Base-by-base conservation (phyloP, 2,329 filamentous ascomycete species). In the Penicillium sp. region DNA sequence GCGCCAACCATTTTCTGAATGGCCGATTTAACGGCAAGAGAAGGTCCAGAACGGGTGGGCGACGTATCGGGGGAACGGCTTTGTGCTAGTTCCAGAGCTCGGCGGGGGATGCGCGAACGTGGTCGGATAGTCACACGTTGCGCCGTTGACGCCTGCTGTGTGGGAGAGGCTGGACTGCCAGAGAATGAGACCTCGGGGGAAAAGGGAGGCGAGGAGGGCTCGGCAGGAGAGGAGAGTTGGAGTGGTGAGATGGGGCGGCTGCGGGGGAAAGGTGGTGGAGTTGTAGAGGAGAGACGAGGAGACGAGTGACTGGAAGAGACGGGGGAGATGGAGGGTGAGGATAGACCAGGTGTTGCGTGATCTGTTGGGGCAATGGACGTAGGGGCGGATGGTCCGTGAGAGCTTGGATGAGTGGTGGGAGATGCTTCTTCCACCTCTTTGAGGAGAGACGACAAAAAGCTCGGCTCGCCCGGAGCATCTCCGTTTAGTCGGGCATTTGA, bases 1-100 rank as follows among this genome's bases (percentile, higher is more conserved):
- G 77, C 74, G 50, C 87, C 86, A 53, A 97, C 93, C 68, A 97
- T 88, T 53, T 83, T 83, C 61, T 89, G 91, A 50, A 98, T 85
- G 58, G 83, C 88, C 52, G 87, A 83, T 65, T 98, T 98, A 48
- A 87, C 85, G 48, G 87, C 83, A 16, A 88, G 80, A 1, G 90
- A 85, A 56, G 95, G 78, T 5, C 70, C 70, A 6, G 73, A 62
- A 21, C 84, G 80, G 2, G 75, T 77, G 6, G 86, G 85, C n/a
- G 86, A 89, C 2, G 74, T 73, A 30, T 90, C 83, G 30, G 76
- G 55, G 5, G 80, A 79, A 18, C 77, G 56, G 23, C 58, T 47
- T 37, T 49, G 43, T 36, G 48, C 39, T 36, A 43, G 33, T 7
- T 47, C 43, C 4, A 51, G 28, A 15, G 54, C 48, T 26, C 54